These are phyloP conservation scores for Uronychia setigera DNA, from an alignment of 73 alveolate genomes.

Conservation along the genomic window DNA sequence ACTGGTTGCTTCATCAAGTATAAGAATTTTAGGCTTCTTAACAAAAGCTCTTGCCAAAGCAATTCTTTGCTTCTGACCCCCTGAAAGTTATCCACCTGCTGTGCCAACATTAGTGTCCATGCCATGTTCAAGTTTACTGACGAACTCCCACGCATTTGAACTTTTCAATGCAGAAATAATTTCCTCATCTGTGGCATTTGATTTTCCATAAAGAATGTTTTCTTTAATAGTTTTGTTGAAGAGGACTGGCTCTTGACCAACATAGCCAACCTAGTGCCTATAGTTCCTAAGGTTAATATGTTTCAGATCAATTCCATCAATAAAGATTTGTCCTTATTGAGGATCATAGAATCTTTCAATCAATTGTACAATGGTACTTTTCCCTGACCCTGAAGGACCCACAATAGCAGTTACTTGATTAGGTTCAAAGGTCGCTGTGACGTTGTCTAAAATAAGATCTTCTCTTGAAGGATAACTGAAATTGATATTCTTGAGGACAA, in stretches of 20 bases:
- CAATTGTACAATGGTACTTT: conserved; percentile 40
- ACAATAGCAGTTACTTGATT: conserved; percentile 42
- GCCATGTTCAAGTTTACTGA: conserved; percentile 47
- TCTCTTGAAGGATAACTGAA: conserved; percentile 81
- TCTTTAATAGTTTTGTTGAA: conserved; percentile 25
- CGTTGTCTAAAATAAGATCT: conserved; percentile 37
- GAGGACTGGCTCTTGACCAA: conserved; percentile 37
- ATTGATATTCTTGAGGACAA: conserved; percentile 77
- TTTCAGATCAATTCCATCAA: conserved; percentile 34
- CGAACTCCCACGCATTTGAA: conserved; percentile 20
- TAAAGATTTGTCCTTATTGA: conserved; percentile 2
- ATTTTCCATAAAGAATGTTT: conserved; percentile 15
- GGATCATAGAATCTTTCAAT: conserved; percentile 61
- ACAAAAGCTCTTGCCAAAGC: conserved; percentile 47
- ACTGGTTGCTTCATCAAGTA: conserved; percentile 36
- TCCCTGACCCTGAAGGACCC: conserved; percentile 60
- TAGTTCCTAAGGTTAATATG: conserved; percentile 19
- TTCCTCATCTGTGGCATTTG: conserved; percentile 28
- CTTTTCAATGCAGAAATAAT: conserved; percentile 17
- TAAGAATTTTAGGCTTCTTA: conserved; percentile 34
- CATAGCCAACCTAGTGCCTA: conserved; percentile 38
- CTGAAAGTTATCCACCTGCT: conserved; percentile 43
- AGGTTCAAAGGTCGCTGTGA: conserved; percentile 33
- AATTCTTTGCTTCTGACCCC: conserved; percentile 48
- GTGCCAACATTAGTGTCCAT: conserved; percentile 72